Evolutionary conservation across 2,329 filamentous ascomycete species (phyloP).

Genomic region (Calonectria hongkongensis): DNA sequence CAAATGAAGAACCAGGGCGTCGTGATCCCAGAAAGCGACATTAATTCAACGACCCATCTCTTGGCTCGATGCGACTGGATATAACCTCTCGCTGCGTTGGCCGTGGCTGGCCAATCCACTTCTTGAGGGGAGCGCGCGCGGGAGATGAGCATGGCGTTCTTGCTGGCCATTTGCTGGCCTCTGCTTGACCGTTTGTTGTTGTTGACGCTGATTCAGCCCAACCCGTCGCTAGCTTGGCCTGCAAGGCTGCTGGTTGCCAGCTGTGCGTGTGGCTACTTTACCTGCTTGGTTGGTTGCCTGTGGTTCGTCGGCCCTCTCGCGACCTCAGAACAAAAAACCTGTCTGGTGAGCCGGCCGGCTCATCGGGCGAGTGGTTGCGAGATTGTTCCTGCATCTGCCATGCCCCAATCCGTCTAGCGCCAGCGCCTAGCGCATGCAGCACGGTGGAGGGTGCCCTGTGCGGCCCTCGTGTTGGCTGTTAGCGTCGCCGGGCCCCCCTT

Average conservation of each 20-base stretch:
- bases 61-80: conserved; percentile 44
- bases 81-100: conserved; percentile 32
- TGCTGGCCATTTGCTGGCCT: conserved; percentile 37
- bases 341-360: conserved; percentile 48
- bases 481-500: conserved; percentile 33
- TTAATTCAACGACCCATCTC: conserved; percentile 45
- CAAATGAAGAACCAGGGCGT: conserved; percentile 45
- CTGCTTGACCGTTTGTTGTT: neutral
- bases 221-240: conserved; percentile 16
- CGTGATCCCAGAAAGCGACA: conserved; percentile 49
- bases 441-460: conserved; percentile 35
- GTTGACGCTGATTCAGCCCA: conserved; percentile 4
- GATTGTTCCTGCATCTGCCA: conserved; percentile 59
- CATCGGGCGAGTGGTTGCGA: conserved; percentile 53
- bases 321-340: conserved; percentile 28
- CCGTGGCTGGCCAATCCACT: conserved; percentile 28
- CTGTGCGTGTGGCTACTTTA: neutral
- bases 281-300: neutral
- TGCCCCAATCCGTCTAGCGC: conserved; percentile 51
- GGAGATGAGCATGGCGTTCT: conserved; percentile 46
- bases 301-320: conserved; percentile 4
- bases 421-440: conserved; percentile 46
- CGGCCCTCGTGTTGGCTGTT: conserved; percentile 44
- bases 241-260: conserved; percentile 23
- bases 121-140: neutral